Percentiles rank a stretch among this genome's conserved stretches.
Evolutionary conservation across 129 eudicot species (phyloP).

Genomic region (Apium graveolens): DNA sequence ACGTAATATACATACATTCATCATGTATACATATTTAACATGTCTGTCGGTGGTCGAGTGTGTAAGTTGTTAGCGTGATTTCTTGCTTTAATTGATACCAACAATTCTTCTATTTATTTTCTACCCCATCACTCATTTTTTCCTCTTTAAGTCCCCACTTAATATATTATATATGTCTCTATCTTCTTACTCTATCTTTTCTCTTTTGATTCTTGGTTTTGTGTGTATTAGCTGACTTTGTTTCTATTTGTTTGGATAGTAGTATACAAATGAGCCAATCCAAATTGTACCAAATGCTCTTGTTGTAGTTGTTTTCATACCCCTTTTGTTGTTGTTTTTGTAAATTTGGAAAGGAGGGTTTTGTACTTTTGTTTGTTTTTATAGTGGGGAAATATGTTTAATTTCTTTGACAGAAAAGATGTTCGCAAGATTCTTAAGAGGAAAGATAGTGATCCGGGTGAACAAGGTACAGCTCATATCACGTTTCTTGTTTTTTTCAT

Average conservation of each 20-base stretch:
- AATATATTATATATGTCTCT: neutral
- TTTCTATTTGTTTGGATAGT: neutral
- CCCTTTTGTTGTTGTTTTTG: neutral
- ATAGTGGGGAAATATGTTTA: constrained; percentile 50
- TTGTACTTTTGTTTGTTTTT: constrained; percentile 15
- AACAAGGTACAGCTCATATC: constrained; percentile 33
- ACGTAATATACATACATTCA: neutral
- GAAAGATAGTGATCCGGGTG: constrained; percentile 94
- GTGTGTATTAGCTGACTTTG: neutral
- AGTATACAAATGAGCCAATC: neutral
- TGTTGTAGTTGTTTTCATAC: neutral
- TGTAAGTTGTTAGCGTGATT: neutral
- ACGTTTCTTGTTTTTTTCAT: neutral
- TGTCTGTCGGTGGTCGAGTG: constrained; percentile 6
- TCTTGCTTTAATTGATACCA: neutral
- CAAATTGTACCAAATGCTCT: neutral
- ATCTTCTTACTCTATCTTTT: neutral
- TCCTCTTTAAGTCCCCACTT: neutral
- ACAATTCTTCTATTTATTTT: neutral
- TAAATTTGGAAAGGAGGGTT: neutral
- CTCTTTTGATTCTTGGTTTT: neutral
- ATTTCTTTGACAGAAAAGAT: constrained; percentile 54
- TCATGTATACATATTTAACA: neutral
- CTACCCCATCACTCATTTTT: neutral
- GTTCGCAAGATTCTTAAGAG: constrained; percentile 79